Percentiles rank a stretch among this genome's conserved stretches.
These are phyloP conservation scores for Pterulicium gracile DNA, from an alignment of 1,284 basidiomycete species.

Conservation along the genomic window DNA sequence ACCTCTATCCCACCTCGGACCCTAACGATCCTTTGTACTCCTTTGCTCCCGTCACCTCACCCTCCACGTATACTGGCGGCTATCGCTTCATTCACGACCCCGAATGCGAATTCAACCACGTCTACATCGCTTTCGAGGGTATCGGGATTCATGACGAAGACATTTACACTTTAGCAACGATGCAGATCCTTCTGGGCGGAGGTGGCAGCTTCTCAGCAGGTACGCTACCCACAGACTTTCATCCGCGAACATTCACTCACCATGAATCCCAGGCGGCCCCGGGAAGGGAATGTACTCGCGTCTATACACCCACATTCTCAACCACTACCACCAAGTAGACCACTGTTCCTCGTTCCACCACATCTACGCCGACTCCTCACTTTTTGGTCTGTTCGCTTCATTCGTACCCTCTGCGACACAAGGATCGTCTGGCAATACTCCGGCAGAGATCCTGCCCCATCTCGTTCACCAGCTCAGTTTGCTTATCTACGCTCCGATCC, in stretches of 20 bases:
- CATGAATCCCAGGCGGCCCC: slow-evolving; percentile 71
- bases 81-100: slow-evolving; percentile 61
- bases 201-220: slow-evolving; percentile 94
- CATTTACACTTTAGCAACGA: slow-evolving; percentile 89
- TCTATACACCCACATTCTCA: slow-evolving; percentile 94
- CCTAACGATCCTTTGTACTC: slow-evolving; percentile 16
- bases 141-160: slow-evolving; percentile 89
- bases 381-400: slow-evolving; percentile 91
- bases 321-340: slow-evolving; percentile 90
- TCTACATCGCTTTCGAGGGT: slow-evolving; percentile 91
- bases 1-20: slow-evolving; percentile 42
- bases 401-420: slow-evolving; percentile 66
- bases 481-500: slow-evolving; percentile 58
- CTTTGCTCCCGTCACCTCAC: slow-evolving; percentile 24
- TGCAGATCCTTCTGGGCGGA: slow-evolving; percentile 92
- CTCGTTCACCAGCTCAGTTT: slow-evolving; percentile 79
- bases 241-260: too few species aligned
- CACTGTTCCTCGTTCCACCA: slow-evolving; percentile 98
- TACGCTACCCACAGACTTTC: slow-evolving; percentile 19
- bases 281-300: slow-evolving; percentile 99
- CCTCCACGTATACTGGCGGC: slow-evolving; percentile 80
- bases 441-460: slow-evolving; percentile 70
- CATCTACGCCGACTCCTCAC: slow-evolving; percentile 90
- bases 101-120: slow-evolving; percentile 79
- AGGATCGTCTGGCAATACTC: slow-evolving; percentile 45